Percentiles rank a stretch among this genome's conserved stretches.
phyloP scores from a whole-genome alignment of 441 rosid genomes.

The Bocquillonia castaneifolia region DNA sequence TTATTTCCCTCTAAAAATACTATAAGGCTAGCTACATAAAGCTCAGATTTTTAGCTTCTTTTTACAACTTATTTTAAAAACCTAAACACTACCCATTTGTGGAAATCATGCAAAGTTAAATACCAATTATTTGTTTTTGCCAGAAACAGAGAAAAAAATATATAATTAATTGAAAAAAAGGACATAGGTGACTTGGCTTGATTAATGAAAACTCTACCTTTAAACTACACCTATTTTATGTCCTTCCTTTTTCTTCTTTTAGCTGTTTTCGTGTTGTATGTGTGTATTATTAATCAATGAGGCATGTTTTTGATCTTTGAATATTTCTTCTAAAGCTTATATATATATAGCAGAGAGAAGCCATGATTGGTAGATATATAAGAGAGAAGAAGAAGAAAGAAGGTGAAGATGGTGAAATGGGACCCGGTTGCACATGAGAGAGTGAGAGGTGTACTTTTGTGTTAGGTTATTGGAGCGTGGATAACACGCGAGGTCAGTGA shows the following conservation, averaged over 20 bases:
- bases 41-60: not conserved
- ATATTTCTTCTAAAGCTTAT: not conserved
- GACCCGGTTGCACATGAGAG: constrained; percentile 12
- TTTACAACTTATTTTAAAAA: not conserved
- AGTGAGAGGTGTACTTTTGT: not conserved
- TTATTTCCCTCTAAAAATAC: too few relatives aligned
- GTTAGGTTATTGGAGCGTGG: constrained; percentile 7
- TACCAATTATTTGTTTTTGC: constrained; percentile 12
- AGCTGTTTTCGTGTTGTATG: not conserved
- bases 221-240: not conserved
- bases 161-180: too few relatives aligned
- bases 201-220: constrained; percentile 9
- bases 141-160: not conserved
- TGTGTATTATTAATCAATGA: not conserved
- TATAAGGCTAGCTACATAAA: too few relatives aligned
- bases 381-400: not conserved
- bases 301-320: not conserved
- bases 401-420: not conserved
- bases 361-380: not conserved
- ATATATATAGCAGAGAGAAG: constrained; percentile 2
- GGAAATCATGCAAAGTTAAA: not conserved
- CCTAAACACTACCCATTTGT: not conserved
- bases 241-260: not conserved
- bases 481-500: not conserved
- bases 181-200: constrained; percentile 11